Evolutionary conservation across 2,329 filamentous ascomycete species (phyloP).

Genomic region (Cordyceps fumosorosea): DNA sequence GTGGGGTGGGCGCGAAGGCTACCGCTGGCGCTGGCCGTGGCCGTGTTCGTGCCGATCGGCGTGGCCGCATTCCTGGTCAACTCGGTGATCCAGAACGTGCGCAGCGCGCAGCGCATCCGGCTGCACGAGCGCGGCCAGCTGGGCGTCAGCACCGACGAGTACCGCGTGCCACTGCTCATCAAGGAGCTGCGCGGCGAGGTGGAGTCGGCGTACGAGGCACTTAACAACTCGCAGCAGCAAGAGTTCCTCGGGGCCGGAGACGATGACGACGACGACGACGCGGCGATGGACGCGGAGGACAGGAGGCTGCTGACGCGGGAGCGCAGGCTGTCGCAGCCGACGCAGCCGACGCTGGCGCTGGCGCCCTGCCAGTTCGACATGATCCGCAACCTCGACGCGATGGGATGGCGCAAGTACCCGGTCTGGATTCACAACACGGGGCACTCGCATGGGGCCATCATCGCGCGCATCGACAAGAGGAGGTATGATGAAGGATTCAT

Average conservation of each 20-base stretch:
- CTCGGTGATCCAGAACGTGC: conserved; percentile 67
- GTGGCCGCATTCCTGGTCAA: conserved; percentile 67
- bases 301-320: conserved; percentile 35
- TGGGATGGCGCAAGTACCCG: conserved; percentile 58
- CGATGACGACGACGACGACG: conserved; percentile 19
- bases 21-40: conserved; percentile 58
- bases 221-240: conserved; percentile 61
- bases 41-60: conserved; percentile 68
- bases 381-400: conserved; percentile 66
- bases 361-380: conserved; percentile 77
- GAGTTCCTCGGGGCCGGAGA: conserved; percentile 57
- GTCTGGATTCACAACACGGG: conserved; percentile 69
- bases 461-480: conserved; percentile 64
- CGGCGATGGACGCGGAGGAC: conserved; percentile 30
- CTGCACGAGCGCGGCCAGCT: conserved; percentile 67
- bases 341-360: conserved; percentile 68
- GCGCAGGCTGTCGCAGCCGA: conserved; percentile 34
- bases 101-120: conserved; percentile 67
- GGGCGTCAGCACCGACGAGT: conserved; percentile 61
- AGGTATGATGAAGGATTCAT: conserved; percentile 68
- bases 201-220: conserved; percentile 69
- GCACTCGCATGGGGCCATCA: conserved; percentile 88
- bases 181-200: conserved; percentile 69
- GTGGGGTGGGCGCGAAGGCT: conserved; percentile 41
- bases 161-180: conserved; percentile 69